A percentile compares a stretch with the other conserved stretches of the same genome.
phyloP scores from a whole-genome alignment of 129 eudicot species.

The Helianthus annuus region HanXRQr2.0-SUNRISE NC_035444.2:151768497-151768996 shows the following conservation, averaged over 20 bases:
- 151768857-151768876: not conserved
- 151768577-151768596: conserved; percentile 4
- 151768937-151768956: conserved; percentile 3
- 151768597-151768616: too few relatives aligned
- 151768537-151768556: conserved; percentile 2
- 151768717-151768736: not conserved
- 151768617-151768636: conserved; percentile 7
- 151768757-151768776: not conserved
- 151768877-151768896: not conserved
- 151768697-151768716: not conserved
- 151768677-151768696: not conserved
- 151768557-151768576: conserved; percentile 3
- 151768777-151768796: conserved; percentile 1
- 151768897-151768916: conserved; percentile 10
- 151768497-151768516: not conserved
- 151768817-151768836: not conserved
- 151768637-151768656: conserved; percentile 5
- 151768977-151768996: not conserved
- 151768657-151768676: conserved; percentile 6
- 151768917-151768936: conserved; percentile 8
- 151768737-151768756: not conserved
- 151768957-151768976: conserved; percentile 7
- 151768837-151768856: not conserved
- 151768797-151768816: not conserved
- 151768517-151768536: conserved; percentile 1